phyloP scores from a whole-genome alignment of 345 rosid genomes.

The Euphorbia lathyris region DNA sequence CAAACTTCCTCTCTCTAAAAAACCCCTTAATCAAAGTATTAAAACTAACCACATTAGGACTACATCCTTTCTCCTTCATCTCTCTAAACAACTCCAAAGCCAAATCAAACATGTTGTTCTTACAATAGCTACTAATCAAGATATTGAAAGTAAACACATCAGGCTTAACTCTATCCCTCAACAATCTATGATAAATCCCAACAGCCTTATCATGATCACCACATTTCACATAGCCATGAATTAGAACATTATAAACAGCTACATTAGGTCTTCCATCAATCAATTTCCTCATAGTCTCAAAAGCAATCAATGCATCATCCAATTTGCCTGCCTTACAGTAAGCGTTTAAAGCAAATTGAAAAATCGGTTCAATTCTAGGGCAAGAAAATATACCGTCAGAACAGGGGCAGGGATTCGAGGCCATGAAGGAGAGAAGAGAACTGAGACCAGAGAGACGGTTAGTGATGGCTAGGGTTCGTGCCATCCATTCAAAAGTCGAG shows the following conservation, averaged over 20 bases:
- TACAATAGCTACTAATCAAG: slow-evolving; percentile 66
- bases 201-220: slow-evolving; percentile 47
- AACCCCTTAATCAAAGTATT: slow-evolving; percentile 77
- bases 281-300: slow-evolving; percentile 62
- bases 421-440: slow-evolving; percentile 54
- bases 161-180: slow-evolving; percentile 58
- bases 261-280: slow-evolving; percentile 65
- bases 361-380: slow-evolving; percentile 60
- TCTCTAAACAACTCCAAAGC: slow-evolving; percentile 71
- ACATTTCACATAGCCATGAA: slow-evolving; percentile 65
- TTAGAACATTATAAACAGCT: slow-evolving; percentile 55
- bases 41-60: slow-evolving; percentile 76
- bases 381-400: slow-evolving; percentile 89
- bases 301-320: slow-evolving; percentile 49
- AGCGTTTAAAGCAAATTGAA: slow-evolving; percentile 48
- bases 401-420: slow-evolving; percentile 73
- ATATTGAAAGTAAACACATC: slow-evolving; percentile 72
- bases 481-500: slow-evolving; percentile 75
- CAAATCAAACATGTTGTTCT: slow-evolving; percentile 41
- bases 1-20: slow-evolving; percentile 51
- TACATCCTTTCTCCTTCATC: slow-evolving; percentile 69
- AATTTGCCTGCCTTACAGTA: slow-evolving; percentile 56
- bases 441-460: slow-evolving; percentile 53
- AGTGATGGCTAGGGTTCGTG: slow-evolving; percentile 58
- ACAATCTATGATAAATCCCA: slow-evolving; percentile 56